Conservation (phyloP, 345 rosid genomes). For the Moricandia arvensis region DNA sequence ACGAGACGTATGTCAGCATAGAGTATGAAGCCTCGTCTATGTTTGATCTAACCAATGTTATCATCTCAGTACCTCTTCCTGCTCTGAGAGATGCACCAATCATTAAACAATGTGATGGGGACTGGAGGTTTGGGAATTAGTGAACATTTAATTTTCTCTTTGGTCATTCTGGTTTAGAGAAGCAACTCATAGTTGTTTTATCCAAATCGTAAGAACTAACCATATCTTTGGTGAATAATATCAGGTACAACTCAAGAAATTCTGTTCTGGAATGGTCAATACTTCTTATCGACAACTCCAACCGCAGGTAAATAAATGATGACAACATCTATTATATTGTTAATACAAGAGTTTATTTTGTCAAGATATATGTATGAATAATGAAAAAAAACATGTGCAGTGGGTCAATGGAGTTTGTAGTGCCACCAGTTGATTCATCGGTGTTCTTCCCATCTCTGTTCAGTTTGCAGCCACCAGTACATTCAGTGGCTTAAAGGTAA, state of each 20-base stretch:
- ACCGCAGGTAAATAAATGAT: constrained; percentile 68
- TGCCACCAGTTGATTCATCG: constrained; percentile 94
- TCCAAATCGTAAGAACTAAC: neutral
- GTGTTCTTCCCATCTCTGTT: constrained; percentile 86
- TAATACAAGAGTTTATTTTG: neutral
- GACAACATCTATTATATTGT: neutral
- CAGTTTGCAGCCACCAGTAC: constrained; percentile 78
- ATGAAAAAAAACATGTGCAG: constrained; percentile 44
- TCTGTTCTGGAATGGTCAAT: constrained; percentile 90
- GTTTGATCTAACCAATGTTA: constrained; percentile 88
- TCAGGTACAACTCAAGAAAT: constrained; percentile 88
- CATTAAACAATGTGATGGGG: constrained; percentile 86
- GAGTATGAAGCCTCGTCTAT: constrained; percentile 91
- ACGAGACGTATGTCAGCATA: constrained; percentile 90
- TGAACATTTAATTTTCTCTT: neutral
- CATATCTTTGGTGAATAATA: neutral
- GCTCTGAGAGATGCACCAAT: constrained; percentile 90
- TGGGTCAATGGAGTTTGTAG: constrained; percentile 99
- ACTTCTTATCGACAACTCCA: constrained; percentile 85
- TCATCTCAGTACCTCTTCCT: constrained; percentile 92
- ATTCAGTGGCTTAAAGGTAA: constrained; percentile 87
- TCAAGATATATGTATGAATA: neutral
- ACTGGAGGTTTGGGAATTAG: constrained; percentile 67
- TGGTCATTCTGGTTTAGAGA: neutral
- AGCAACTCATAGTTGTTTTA: neutral